Evolutionary conservation across 305 asterid genomes (phyloP), one percentile per base, ranked within the genome.

Genomic region (Solanum hybrid): DNA sequence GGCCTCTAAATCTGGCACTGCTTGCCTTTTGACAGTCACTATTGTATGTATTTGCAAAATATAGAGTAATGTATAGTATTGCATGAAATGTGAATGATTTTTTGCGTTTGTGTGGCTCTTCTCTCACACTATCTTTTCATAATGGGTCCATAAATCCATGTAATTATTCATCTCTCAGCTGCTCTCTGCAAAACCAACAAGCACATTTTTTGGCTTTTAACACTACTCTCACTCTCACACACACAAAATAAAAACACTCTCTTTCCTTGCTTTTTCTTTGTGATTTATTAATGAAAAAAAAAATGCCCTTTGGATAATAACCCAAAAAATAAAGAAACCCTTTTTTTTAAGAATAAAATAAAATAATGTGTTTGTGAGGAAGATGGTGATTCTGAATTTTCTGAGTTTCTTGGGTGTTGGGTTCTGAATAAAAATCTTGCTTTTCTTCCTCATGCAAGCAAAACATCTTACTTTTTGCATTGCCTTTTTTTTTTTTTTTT

Each of bases 331-430:
- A 92, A 90, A 88, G 89, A 17, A 35, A 2, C 35, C 29, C 80
- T 79, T 87, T 4, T 81, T 13, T 40, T 2, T 1, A 10, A 78
- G 35, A 78, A 60, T 3, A 29, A 31, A 31, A 72, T 26, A 31
- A 76, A 76, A 32, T 32, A 80, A 80, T 27, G 71, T 32, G 35
- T 51, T 31, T 26, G 4, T 46, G 51, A 35, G 35, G 51, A 34
- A 60, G 91, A 92, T 92, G 90, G 91, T 93, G 90, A 92, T 92
- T 94, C 96, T 94, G 95, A 84, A 91, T 90, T 88, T 51, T 88
- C 35, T 51, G 88, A 93, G 95, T 92, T 93, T 92, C 94, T 95
- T 93, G 97, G 96, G 91, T 71, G 90, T 91, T 94, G 94, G 88
- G 91, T 91, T 94, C 91, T 92, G 94, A 92, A 90, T 91, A 91